Conservation (phyloP, 768 basidiomycete species). For the Suillus subluteus region DNA sequence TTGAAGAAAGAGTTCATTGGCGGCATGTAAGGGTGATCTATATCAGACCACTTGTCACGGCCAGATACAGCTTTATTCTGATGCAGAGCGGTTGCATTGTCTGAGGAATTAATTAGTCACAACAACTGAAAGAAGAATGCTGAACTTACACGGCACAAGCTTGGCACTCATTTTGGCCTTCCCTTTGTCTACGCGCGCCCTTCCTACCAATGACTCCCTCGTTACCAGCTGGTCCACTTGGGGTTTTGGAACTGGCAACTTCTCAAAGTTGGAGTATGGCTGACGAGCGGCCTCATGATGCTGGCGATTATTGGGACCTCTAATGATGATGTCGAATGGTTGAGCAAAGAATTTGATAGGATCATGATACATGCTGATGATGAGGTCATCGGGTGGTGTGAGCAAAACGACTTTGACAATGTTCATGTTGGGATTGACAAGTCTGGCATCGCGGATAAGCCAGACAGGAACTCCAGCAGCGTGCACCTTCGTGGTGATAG, state of each 20-base stretch:
- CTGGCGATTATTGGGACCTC: background rate
- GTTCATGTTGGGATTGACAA: background rate
- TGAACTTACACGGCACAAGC: background rate
- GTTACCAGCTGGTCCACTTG: background rate
- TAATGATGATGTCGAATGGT: background rate
- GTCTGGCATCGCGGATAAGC: background rate
- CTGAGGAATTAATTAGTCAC: background rate
- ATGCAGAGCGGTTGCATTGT: background rate
- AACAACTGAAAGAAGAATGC: background rate
- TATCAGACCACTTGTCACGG: constrained; percentile 4
- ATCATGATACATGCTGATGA: background rate
- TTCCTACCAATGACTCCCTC: background rate
- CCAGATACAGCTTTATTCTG: background rate
- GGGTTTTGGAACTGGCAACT: background rate
- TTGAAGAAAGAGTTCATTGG: background rate
- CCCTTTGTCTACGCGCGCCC: background rate
- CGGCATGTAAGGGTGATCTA: constrained; percentile 2
- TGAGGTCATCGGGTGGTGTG: background rate
- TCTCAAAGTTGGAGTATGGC: background rate
- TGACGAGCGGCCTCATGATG: background rate
- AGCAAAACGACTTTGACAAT: background rate
- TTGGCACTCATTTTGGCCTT: background rate
- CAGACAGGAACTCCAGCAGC: constrained; percentile 1
- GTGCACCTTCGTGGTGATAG: background rate
- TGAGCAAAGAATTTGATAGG: background rate